These are phyloP conservation scores for Paramecium sexaurelia DNA, from an alignment of 73 alveolate genomes.

Conservation along the genomic window DNA sequence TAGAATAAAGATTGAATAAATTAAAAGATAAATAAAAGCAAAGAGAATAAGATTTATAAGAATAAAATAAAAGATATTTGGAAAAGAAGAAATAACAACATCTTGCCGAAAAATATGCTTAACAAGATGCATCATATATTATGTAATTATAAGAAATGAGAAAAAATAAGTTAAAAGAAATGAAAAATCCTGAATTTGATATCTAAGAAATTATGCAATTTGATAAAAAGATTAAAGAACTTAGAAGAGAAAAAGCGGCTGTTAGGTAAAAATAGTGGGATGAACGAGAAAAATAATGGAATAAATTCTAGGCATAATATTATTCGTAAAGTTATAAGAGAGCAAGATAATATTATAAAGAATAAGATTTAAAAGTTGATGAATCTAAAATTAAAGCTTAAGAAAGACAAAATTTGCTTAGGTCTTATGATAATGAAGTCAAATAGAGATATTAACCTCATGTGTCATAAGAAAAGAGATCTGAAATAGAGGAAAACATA, in stretches of 20 bases:
- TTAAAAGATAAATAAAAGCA: not conserved
- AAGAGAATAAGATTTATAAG: conserved; percentile 40
- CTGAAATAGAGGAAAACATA: conserved; percentile 32
- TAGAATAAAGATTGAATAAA: conserved; percentile 15
- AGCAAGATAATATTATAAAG: not conserved
- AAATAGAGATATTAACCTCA: not conserved
- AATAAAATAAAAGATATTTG: not conserved
- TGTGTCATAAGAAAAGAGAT: not conserved
- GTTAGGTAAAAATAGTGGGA: not conserved
- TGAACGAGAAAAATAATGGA: conserved; percentile 42
- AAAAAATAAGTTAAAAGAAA: conserved; percentile 43
- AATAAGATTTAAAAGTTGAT: not conserved
- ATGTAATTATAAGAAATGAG: conserved; percentile 6
- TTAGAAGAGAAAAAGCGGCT: not conserved
- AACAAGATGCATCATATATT: conserved; percentile 14
- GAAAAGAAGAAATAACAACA: conserved; percentile 23
- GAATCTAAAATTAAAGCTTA: not conserved
- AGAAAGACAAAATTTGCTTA: not conserved
- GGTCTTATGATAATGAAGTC: not conserved
- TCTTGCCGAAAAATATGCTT: conserved; percentile 35
- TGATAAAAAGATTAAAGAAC: conserved; percentile 46
- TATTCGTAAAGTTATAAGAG: not conserved
- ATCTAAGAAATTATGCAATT: conserved; percentile 35
- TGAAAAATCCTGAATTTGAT: conserved; percentile 56
- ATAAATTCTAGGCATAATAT: conserved; percentile 25